Base-by-base conservation (phyloP, 1,139 yeast genomes). In the Yamadazyma dushanensis region DNA sequence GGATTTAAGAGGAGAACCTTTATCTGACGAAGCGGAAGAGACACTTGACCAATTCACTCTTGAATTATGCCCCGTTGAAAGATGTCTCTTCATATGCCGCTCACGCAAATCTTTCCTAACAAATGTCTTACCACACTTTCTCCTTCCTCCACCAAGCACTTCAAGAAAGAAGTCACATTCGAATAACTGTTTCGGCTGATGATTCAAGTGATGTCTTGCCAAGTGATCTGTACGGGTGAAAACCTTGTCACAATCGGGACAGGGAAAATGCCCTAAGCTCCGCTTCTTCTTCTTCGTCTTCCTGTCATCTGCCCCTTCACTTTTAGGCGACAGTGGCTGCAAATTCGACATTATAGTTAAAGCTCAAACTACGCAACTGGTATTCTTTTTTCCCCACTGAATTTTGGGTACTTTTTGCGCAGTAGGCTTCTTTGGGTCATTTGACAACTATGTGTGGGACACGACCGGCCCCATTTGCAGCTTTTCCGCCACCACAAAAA, bases 181-280 rank as follows among this genome's bases (percentile, higher is more conserved):
- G 45, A 48, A 58, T 2, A 57, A 51, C 32, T 55, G 52, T 40
- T 59, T 59, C 3, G 76, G 76, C 35, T 65, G 65, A 43, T 70
- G 76, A 44, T 70, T 70, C 32, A 70, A 54, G 46, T 67, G 64
- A 44, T 70, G 76, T 27, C 76, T 48, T 1, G 73, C 61, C 22
- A 70, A 46, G 47, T 70, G 76, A 45, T 70, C 76, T 2, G 73
- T 64, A 29, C 76, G 47, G 17, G 69, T 59, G 37, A 70, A 70
- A 11, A 66, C 61, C 40, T 70, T 70, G 28, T 60, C 59, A 46
- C 76, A 70, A 38, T 67, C 62, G 4, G 59, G 59, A 42, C 61
- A 56, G 0, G 55, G 51, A 31, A 46, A 55, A 8, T 43, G 44
- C 2, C 60, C 60, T 3, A 48, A 8, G 24, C 38, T 38, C 25